Evolutionary conservation across 208 protist species (phyloP), one percentile per base, ranked within the genome.

Genomic region (Tritrichomonas musculus): DNA sequence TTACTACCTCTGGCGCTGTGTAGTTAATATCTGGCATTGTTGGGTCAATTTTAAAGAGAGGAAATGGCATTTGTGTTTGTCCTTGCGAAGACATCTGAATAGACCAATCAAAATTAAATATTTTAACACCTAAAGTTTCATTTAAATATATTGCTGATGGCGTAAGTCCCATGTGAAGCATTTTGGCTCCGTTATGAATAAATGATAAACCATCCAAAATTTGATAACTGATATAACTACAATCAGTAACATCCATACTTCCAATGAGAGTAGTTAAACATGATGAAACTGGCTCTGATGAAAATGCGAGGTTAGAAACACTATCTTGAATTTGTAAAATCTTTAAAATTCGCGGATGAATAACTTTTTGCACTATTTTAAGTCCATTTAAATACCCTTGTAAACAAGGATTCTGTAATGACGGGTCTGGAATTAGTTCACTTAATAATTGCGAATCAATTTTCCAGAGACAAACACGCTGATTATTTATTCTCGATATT

Each of bases 261-360:
- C 77, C 77, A 33, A 88, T 88, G 2, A 88, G 22, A 17, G 77
- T 57, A 11, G 17, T 30, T 33, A 88, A 39, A 36, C 47, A 53
- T 33, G 77, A 55, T 5, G 77, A 88, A 57, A 88, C 47, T n/a
- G 77, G 77, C 44, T 88, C 77, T 55, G 77, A 88, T 39, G 77
- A 44, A 57, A 88, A 88, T 33, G 41, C 77, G 41, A 88, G 47
- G 57, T 60, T 55, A 22, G 77, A 22, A 22, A 39, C 1, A 20
- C 33, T 8, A 8, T 88, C 77, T 50, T 88, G 77, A 57, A 88
- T 36, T 49, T 88, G n/a, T 33, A 50, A 5, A 39, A 88, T 88
- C 17, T 88, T 88, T 20, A 88, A 57, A 88, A 88, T n/a, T 5
- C 44, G 77, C 17, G 77, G 77, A 88, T 88, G 77, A 14, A 25